phyloP scores from a whole-genome alignment of 495 filamentous ascomycete species.

The Penicillium coffeae region DNA sequence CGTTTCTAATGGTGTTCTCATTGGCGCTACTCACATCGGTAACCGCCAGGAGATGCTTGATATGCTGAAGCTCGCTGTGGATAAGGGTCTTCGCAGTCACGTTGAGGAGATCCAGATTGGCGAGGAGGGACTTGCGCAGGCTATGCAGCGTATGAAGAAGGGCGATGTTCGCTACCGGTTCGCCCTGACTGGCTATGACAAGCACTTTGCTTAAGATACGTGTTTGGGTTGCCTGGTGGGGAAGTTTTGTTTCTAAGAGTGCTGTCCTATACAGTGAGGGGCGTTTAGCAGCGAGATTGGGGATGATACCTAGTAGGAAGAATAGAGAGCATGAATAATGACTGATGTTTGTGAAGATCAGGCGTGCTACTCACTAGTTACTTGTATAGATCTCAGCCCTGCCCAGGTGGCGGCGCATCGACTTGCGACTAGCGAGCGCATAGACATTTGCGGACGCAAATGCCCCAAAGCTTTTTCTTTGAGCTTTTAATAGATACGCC shows the following conservation, averaged over 20 bases:
- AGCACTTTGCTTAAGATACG: conserved; percentile 43
- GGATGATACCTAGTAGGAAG: not conserved
- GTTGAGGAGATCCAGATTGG: conserved; percentile 73
- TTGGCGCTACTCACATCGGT: conserved; percentile 79
- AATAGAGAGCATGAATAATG: too few relatives aligned
- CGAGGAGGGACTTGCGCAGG: conserved; percentile 63
- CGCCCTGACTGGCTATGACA: conserved; percentile 61
- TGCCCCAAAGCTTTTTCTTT: too few relatives aligned
- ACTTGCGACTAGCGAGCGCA: too few relatives aligned
- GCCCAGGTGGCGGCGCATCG: too few relatives aligned
- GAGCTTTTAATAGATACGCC: too few relatives aligned
- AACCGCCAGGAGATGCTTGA: conserved; percentile 73
- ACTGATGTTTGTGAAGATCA: conserved; percentile 23
- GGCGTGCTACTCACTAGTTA: too few relatives aligned
- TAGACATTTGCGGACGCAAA: too few relatives aligned
- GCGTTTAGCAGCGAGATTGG: not conserved
- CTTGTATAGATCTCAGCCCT: too few relatives aligned
- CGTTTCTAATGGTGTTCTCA: conserved; percentile 69
- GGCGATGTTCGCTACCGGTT: conserved; percentile 70
- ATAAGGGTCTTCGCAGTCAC: conserved; percentile 78
- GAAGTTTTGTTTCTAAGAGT: not conserved
- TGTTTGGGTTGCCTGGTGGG: not conserved
- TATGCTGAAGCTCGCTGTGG: conserved; percentile 79
- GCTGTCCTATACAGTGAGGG: not conserved
- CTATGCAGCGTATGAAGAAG: conserved; percentile 63